phyloP scores from a whole-genome alignment of 2,329 filamentous ascomycete genomes.

The Fusarium nelsonii region DNA sequence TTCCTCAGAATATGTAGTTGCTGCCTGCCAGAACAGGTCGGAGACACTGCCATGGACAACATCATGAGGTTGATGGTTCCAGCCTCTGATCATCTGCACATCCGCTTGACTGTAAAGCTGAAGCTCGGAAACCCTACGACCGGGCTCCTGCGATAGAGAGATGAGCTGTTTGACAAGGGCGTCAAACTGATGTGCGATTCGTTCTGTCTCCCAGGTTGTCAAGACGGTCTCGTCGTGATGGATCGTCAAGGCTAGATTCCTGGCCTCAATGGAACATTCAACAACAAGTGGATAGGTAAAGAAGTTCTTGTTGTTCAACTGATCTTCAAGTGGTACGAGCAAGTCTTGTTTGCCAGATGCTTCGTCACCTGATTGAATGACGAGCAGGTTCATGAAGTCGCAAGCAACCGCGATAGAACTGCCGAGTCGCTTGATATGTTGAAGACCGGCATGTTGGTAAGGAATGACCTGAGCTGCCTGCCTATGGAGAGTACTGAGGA shows the following conservation, averaged over 20 bases:
- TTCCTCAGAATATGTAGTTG: rapidly evolving
- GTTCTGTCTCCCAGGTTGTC: conserved; percentile 26
- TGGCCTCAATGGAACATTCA: conserved; percentile 32
- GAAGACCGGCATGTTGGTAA: conserved; percentile 50
- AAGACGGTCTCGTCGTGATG: conserved; percentile 29
- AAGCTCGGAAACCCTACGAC: conserved; percentile 26
- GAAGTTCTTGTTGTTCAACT: conserved; percentile 22
- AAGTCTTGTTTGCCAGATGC: not conserved
- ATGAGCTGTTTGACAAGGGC: conserved; percentile 34
- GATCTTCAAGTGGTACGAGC: conserved; percentile 17
- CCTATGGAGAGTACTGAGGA: not conserved
- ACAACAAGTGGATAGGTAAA: conserved; percentile 46
- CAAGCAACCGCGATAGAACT: conserved; percentile 31
- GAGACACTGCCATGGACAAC: not conserved
- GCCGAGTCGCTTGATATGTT: conserved; percentile 45
- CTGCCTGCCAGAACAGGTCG: conserved; percentile 21
- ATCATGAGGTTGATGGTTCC: conserved; percentile 3
- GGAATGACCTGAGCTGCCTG: conserved; percentile 40
- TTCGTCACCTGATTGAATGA: conserved; percentile 43
- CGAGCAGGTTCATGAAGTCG: conserved; percentile 49
- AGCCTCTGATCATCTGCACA: conserved; percentile 24
- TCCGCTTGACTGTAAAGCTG: conserved; percentile 22
- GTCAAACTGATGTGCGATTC: conserved; percentile 34
- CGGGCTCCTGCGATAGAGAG: conserved; percentile 1
- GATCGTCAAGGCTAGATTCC: conserved; percentile 17